These are phyloP conservation scores for Zasmidium cellare DNA, from an alignment of 2,329 filamentous ascomycete species.

Conservation along the genomic window DNA sequence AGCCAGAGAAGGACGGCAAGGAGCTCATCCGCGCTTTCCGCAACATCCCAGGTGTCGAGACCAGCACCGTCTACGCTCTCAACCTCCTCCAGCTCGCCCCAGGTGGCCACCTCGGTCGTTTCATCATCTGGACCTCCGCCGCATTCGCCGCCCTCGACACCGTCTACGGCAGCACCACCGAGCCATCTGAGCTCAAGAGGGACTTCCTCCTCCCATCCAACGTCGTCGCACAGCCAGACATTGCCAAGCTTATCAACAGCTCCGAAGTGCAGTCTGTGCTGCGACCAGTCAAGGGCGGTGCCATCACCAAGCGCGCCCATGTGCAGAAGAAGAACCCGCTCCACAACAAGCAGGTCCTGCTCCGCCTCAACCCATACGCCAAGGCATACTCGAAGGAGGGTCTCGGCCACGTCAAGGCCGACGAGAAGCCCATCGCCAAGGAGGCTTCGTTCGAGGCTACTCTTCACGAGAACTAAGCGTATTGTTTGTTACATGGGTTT, in stretches of 20 bases:
- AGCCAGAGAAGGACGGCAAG: slow-evolving; percentile 92
- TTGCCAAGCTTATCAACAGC: slow-evolving; percentile 98
- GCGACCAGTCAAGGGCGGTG: slow-evolving; percentile 84
- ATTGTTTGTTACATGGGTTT: slow-evolving; percentile 18
- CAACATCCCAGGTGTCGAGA: slow-evolving; percentile 99
- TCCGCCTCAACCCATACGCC: slow-evolving; percentile 98
- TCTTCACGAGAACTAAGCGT: slow-evolving; percentile 50
- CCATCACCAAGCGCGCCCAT: slow-evolving; percentile 81
- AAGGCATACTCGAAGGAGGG: slow-evolving; percentile 84
- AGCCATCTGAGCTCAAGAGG: slow-evolving; percentile 91
- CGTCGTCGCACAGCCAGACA: slow-evolving; percentile 89
- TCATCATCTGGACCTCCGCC: slow-evolving; percentile 97
- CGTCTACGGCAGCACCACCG: slow-evolving; percentile 93
- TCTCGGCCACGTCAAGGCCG: slow-evolving; percentile 69
- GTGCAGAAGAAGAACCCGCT: slow-evolving; percentile 99
- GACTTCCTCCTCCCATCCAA: slow-evolving; percentile 96
- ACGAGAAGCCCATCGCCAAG: slow-evolving; percentile 60
- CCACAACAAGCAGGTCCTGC: slow-evolving; percentile 96
- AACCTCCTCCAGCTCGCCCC: slow-evolving; percentile 99
- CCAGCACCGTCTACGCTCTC: slow-evolving; percentile 85
- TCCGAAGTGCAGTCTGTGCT: slow-evolving; percentile 97
- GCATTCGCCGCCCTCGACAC: slow-evolving; percentile 95
- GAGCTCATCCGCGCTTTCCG: slow-evolving; percentile 92
- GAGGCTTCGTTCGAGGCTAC: slow-evolving; percentile 53
- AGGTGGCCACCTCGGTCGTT: slow-evolving; percentile 97